These are phyloP conservation scores for Apiotrichum siamense DNA, from an alignment of 1,284 basidiomycete genomes.

Conservation along the genomic window DNA sequence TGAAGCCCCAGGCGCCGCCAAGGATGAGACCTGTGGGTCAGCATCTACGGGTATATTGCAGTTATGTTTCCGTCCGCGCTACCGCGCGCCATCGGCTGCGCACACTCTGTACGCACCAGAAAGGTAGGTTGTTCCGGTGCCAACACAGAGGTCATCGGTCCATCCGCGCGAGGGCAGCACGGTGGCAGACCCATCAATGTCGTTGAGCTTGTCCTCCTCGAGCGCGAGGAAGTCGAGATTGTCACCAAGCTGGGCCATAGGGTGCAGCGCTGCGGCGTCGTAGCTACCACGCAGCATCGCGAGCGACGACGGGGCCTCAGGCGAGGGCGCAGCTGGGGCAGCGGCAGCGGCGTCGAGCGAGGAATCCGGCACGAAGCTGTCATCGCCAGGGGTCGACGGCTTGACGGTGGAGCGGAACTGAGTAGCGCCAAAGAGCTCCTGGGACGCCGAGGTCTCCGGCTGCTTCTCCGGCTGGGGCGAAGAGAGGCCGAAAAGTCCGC, in stretches of 20 bases:
- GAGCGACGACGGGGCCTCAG: slow-evolving; percentile 56
- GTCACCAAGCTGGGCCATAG: slow-evolving; percentile 71
- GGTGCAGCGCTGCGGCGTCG: slow-evolving; percentile 84
- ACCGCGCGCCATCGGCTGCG: too few species aligned
- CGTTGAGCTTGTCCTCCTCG: slow-evolving; percentile 86
- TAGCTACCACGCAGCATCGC: slow-evolving; percentile 77
- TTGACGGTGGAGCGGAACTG: slow-evolving; percentile 33
- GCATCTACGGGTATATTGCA: slow-evolving; percentile 61
- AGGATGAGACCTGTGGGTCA: slow-evolving; percentile 71
- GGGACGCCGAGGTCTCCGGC: slow-evolving; percentile 26
- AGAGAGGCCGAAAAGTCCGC: slow-evolving; percentile 33
- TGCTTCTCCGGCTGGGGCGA: slow-evolving; percentile 13
- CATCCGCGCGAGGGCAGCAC: slow-evolving; percentile 90
- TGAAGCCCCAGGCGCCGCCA: slow-evolving; percentile 91
- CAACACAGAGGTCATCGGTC: slow-evolving; percentile 99
- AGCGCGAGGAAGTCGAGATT: slow-evolving; percentile 86
- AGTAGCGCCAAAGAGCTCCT: slow-evolving; percentile 39
- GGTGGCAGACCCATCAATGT: slow-evolving; percentile 75
- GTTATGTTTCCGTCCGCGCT: slow-evolving; percentile 60
- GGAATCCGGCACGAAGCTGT: slow-evolving; percentile 6
- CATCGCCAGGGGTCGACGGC: slow-evolving; percentile 13
- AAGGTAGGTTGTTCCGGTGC: slow-evolving; percentile 97
- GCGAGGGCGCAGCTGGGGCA: slow-evolving; percentile 4
- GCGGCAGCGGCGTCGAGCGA: slow-evolving; percentile 4
- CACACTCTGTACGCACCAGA: slow-evolving; percentile 80